Evolutionary conservation across 2,329 filamentous ascomycete genomes (phyloP).

Genomic region (Chlorencoelia australis): DNA sequence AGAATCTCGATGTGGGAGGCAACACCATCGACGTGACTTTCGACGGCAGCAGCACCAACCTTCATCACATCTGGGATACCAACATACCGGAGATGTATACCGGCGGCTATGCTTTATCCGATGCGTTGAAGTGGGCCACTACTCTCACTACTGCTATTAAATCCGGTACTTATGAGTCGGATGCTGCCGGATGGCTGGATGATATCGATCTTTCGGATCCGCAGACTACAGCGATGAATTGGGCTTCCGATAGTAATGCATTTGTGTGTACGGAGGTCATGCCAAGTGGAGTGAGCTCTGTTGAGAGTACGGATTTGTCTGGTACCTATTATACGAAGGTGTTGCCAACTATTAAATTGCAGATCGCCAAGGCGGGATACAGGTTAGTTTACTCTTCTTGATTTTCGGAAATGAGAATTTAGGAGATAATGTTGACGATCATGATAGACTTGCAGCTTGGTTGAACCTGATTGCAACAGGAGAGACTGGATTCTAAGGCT

Average conservation of each 20-base stretch:
- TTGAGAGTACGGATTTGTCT: conserved; percentile 45
- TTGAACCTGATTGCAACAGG: conserved; percentile 46
- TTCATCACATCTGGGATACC: conserved; percentile 56
- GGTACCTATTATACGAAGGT: conserved; percentile 54
- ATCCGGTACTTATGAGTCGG: conserved; percentile 41
- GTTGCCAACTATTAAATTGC: conserved; percentile 50
- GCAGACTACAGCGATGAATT: conserved; percentile 37
- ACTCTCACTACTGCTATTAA: conserved; percentile 44
- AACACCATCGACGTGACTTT: conserved; percentile 59
- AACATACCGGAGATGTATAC: conserved; percentile 39
- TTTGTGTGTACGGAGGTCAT: conserved; percentile 53
- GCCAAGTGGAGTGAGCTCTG: conserved; percentile 48
- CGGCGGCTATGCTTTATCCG: conserved; percentile 40
- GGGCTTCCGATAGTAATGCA: conserved; percentile 55
- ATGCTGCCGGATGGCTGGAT: conserved; percentile 12
- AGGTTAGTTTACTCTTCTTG: conserved; percentile 26
- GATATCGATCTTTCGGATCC: conserved; percentile 13
- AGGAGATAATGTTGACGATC: not conserved
- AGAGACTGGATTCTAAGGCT: no score
- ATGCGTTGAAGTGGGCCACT: conserved; percentile 46
- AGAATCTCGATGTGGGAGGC: conserved; percentile 54
- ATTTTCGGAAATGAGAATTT: not conserved
- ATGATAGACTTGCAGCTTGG: conserved; percentile 47
- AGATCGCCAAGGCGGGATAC: conserved; percentile 59
- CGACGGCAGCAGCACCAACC: conserved; percentile 44